phyloP scores from a whole-genome alignment of 2,329 filamentous ascomycete species.

The Tolypocladium tropicale region DNA sequence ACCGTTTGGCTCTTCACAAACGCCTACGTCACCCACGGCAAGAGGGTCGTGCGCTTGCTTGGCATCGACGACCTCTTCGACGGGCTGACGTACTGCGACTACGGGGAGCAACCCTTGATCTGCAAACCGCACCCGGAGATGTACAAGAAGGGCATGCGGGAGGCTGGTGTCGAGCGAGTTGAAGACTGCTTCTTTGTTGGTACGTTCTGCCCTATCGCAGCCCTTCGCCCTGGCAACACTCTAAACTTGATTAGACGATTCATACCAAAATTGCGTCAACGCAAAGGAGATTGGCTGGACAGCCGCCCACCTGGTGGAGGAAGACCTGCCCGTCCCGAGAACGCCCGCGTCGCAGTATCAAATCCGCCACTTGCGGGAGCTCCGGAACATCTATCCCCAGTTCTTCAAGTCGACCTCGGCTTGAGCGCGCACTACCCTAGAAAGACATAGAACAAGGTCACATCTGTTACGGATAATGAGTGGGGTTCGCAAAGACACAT shows the following conservation, averaged over 20 bases:
- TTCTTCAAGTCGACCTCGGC: constrained; percentile 57
- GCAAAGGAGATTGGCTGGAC: constrained; percentile 79
- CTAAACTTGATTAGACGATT: constrained; percentile 57
- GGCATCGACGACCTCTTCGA: constrained; percentile 85
- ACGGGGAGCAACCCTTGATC: constrained; percentile 58
- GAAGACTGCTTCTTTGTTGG: constrained; percentile 88
- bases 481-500: background rate
- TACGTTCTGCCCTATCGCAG: constrained; percentile 32
- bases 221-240: background rate
- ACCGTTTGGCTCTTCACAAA: constrained; percentile 94
- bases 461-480: no score
- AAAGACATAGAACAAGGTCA: background rate
- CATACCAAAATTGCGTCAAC: constrained; percentile 67
- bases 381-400: constrained; percentile 68
- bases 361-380: constrained; percentile 64
- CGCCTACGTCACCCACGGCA: constrained; percentile 82
- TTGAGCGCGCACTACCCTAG: background rate
- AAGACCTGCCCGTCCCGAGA: constrained; percentile 52
- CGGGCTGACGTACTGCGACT: constrained; percentile 92
- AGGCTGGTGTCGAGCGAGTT: constrained; percentile 59
- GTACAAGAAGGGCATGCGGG: constrained; percentile 80
- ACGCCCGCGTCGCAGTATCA: constrained; percentile 61
- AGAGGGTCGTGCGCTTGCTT: constrained; percentile 69
- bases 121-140: constrained; percentile 82
- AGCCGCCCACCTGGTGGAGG: constrained; percentile 75